phyloP scores from a whole-genome alignment of 495 filamentous ascomycete genomes.

The Hypomontagnella monticulosa region DNA sequence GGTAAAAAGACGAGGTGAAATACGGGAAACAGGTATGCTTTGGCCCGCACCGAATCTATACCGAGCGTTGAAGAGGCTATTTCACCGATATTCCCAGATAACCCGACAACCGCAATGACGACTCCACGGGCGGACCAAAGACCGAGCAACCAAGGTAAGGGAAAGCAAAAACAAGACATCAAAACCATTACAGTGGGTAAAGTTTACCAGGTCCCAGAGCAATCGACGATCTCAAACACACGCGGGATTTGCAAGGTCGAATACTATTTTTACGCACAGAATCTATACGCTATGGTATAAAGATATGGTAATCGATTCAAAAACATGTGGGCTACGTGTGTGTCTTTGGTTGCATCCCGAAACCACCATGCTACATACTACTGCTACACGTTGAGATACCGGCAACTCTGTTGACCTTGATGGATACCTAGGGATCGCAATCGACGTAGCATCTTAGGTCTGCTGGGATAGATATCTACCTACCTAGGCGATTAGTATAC shows the following conservation, averaged over 20 bases:
- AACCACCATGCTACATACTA: slow-evolving; percentile 10
- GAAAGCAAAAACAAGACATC: slow-evolving; percentile 7
- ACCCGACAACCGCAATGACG: background rate
- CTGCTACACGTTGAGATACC: background rate
- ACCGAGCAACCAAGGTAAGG: background rate
- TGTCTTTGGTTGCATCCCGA: slow-evolving; percentile 25
- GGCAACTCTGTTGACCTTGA: background rate
- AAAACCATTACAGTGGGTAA: background rate
- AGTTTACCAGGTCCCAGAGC: background rate
- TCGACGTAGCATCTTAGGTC: background rate
- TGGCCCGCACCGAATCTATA: slow-evolving; percentile 5
- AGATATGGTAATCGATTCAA: slow-evolving; percentile 9
- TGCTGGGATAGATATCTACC: too few species aligned
- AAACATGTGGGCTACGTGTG: slow-evolving; percentile 15
- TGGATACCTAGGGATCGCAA: slow-evolving; percentile 12
- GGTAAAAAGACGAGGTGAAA: background rate
- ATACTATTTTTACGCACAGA: background rate
- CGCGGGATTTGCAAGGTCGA: slow-evolving; percentile 6
- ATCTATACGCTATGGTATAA: background rate
- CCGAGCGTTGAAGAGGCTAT: slow-evolving; percentile 18
- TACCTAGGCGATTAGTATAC: too few species aligned
- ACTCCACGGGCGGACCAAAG: background rate
- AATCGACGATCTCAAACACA: slow-evolving; percentile 10
- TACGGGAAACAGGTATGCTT: too few species aligned
- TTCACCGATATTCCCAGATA: slow-evolving; percentile 28